A percentile compares a stretch with the other conserved stretches of the same genome.
These are phyloP conservation scores for Phaeodactylum tricornutum DNA, from an alignment of 108 stramenopile species.

Conservation along the genomic window DNA sequence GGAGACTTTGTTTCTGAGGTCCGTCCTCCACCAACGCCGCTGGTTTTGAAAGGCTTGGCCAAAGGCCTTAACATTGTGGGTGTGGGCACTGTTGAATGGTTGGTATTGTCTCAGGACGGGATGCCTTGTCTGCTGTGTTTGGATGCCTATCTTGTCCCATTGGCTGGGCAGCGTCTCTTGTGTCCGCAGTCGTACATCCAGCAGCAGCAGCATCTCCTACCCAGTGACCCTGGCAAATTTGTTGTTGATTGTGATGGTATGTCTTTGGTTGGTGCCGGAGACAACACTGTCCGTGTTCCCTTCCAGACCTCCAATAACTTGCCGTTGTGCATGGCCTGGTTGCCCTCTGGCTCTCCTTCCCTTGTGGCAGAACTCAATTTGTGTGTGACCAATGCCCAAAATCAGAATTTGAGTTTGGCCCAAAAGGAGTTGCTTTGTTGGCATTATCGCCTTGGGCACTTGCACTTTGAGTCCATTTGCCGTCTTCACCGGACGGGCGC, in stretches of 20 bases:
- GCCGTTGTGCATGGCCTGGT: neutral
- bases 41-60: neutral
- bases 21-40: neutral
- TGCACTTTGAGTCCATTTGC: slow-evolving; percentile 4
- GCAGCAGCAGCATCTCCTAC: neutral
- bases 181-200: too few species aligned
- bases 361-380: too few species aligned
- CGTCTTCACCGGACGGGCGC: slow-evolving; percentile 9
- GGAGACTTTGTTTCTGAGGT: slow-evolving; percentile 22
- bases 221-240: neutral
- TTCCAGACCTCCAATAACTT: neutral
- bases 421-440: slow-evolving; percentile 11
- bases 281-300: neutral
- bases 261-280: neutral
- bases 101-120: neutral
- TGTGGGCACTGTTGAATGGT: slow-evolving; percentile 1
- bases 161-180: neutral
- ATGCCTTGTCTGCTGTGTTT: neutral
- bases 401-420: slow-evolving; percentile 26
- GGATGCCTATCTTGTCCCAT: neutral
- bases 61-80: neutral
- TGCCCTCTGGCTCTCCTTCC: too few species aligned
- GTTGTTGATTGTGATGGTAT: neutral
- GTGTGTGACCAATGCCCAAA: slow-evolving; percentile 1
- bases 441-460: slow-evolving; percentile 22